Conservation (phyloP, 1,284 basidiomycete genomes). For the Pulveroboletus sp. region DNA sequence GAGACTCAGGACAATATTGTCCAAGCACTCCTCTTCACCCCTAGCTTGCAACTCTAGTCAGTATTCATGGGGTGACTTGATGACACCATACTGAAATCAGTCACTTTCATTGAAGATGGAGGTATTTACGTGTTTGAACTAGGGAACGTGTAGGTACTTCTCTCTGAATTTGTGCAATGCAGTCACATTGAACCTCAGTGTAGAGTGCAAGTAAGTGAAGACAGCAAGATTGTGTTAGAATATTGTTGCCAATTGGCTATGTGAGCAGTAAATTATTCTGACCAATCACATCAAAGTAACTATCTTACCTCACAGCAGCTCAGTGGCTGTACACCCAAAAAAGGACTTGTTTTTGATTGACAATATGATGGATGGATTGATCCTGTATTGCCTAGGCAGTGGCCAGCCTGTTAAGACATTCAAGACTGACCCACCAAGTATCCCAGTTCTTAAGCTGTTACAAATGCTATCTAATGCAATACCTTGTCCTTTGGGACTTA, state of each 20-base stretch:
- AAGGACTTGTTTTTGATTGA: not conserved
- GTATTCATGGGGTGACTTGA: not conserved
- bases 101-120: not conserved
- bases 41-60: not conserved
- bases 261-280: not conserved
- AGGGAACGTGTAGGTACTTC: not conserved
- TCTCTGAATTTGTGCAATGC: not conserved
- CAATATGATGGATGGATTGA: not conserved
- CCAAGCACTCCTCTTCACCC: not conserved
- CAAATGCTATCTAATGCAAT: too few species aligned
- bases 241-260: not conserved
- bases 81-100: not conserved
- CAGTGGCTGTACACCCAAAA: not conserved
- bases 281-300: not conserved
- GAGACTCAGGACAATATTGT: not conserved
- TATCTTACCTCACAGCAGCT: not conserved
- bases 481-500: too few species aligned
- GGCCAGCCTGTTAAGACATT: not conserved
- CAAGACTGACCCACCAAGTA: not conserved
- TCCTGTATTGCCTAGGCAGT: not conserved
- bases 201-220: not conserved
- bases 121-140: not conserved
- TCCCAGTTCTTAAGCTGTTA: too few species aligned
- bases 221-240: not conserved
- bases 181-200: not conserved